These are phyloP conservation scores for Claviceps sp. DNA, from an alignment of 2,329 filamentous ascomycete species.

Conservation along the genomic window DNA sequence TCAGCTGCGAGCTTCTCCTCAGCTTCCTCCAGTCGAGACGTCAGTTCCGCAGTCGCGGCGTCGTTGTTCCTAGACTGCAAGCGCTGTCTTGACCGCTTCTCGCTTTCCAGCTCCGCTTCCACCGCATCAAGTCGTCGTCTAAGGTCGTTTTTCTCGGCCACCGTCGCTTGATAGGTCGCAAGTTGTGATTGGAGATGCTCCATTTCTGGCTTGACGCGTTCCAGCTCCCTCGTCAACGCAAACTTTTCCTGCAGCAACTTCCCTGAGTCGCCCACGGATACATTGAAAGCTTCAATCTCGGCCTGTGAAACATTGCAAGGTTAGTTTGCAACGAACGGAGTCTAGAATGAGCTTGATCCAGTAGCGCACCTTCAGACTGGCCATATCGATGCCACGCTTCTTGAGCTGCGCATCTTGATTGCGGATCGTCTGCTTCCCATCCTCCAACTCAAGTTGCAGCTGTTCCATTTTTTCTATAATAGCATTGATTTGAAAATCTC, in stretches of 20 bases:
- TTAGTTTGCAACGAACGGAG: not conserved
- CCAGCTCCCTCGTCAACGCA: conserved; percentile 36
- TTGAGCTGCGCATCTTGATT: conserved; percentile 34
- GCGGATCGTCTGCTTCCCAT: conserved; percentile 26
- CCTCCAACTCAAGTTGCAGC: conserved; percentile 28
- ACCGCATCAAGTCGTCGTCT: conserved; percentile 65
- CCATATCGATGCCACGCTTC: conserved; percentile 34
- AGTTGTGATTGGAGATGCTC: conserved; percentile 43
- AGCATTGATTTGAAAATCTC: conserved; percentile 44
- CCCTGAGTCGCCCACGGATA: conserved; percentile 53
- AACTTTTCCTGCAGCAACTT: conserved; percentile 52
- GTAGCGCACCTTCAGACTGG: conserved; percentile 30
- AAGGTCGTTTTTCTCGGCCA: conserved; percentile 68
- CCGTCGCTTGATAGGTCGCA: conserved; percentile 48
- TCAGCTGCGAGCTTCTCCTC: conserved; percentile 26
- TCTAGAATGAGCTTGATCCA: too few relatives aligned
- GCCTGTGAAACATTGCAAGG: conserved; percentile 31
- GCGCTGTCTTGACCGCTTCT: conserved; percentile 34
- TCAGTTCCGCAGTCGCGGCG: conserved; percentile 29
- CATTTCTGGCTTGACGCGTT: conserved; percentile 39
- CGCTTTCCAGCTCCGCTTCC: conserved; percentile 72
- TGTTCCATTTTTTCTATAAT: conserved; percentile 27
- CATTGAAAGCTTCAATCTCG: conserved; percentile 57
- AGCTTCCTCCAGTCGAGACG: conserved; percentile 20
- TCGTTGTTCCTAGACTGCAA: conserved; percentile 20